Evolutionary conservation across 352 stramenopile species (phyloP).

Genomic region (Pythium utonaiense): DNA sequence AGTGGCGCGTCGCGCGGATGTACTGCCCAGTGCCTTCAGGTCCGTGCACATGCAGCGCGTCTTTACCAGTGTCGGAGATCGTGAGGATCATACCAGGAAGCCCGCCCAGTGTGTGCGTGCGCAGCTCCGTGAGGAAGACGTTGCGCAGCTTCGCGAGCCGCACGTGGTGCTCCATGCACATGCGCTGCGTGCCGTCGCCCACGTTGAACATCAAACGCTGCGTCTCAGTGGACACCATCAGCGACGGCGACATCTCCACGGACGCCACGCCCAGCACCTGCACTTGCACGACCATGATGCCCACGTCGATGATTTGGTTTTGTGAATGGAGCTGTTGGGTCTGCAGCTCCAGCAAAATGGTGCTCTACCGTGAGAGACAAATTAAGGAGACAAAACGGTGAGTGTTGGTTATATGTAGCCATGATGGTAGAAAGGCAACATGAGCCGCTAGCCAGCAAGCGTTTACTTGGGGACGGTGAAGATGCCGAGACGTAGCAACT

Average conservation of each 20-base stretch:
- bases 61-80: constrained; percentile 84
- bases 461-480: neutral
- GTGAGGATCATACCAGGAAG: constrained; percentile 88
- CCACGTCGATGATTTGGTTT: constrained; percentile 7
- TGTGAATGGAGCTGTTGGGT: neutral
- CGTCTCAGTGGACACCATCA: constrained; percentile 70
- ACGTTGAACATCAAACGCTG: constrained; percentile 85
- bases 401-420: neutral
- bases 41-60: constrained; percentile 64
- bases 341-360: neutral
- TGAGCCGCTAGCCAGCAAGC: neutral
- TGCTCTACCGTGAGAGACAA: neutral
- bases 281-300: constrained; percentile 64
- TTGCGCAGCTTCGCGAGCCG: constrained; percentile 78
- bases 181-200: constrained; percentile 83
- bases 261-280: constrained; percentile 77
- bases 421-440: neutral
- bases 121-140: constrained; percentile 85
- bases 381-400: neutral
- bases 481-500: neutral
- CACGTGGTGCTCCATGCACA: constrained; percentile 92
- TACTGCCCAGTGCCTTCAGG: constrained; percentile 64
- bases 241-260: constrained; percentile 64
- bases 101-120: constrained; percentile 71
- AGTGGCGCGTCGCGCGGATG: constrained; percentile 79